Percentiles rank a stretch among this genome's conserved stretches.
These are phyloP conservation scores for Licmophora abbreviata DNA, from an alignment of 108 stramenopile genomes.

Conservation along the genomic window DNA sequence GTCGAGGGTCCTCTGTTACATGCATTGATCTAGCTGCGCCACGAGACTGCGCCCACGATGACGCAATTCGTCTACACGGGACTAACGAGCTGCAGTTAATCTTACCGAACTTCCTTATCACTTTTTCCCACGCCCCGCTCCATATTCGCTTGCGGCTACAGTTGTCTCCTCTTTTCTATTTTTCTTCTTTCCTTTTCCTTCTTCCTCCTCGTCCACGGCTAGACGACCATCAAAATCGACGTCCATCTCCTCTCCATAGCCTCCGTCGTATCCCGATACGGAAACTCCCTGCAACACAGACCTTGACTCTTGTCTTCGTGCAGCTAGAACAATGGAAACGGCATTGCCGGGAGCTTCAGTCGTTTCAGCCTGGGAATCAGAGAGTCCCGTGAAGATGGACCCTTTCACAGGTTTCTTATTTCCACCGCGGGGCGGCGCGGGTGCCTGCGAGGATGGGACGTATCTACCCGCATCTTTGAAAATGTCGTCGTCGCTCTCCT, in stretches of 20 bases:
- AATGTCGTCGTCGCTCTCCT: constrained; percentile 57
- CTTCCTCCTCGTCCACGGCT: constrained; percentile 13
- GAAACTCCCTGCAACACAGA: constrained; percentile 27
- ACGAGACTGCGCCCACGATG: too few relatives aligned
- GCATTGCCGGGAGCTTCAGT: too few relatives aligned
- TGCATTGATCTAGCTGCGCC: too few relatives aligned
- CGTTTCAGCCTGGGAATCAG: too few relatives aligned
- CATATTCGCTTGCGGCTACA: not conserved
- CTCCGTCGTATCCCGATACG: constrained; percentile 25
- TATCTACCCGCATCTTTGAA: constrained; percentile 60
- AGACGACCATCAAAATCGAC: constrained; percentile 34
- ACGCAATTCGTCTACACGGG: too few relatives aligned
- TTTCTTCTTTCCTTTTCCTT: constrained; percentile 10
- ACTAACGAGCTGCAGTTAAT: too few relatives aligned
- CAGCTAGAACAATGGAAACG: constrained; percentile 2
- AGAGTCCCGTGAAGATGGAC: too few relatives aligned
- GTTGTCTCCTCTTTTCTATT: constrained; percentile 2
- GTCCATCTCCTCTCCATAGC: constrained; percentile 57
- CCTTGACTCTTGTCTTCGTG: constrained; percentile 17
- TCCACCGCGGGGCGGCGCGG: too few relatives aligned
- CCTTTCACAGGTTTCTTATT: too few relatives aligned
- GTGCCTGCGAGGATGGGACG: constrained; percentile 21
- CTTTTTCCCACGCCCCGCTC: too few relatives aligned
- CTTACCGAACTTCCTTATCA: too few relatives aligned
- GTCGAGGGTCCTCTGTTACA: too few relatives aligned